Percentiles rank a stretch among this genome's conserved stretches.
These are phyloP conservation scores for Debaryomyces psychrophilus DNA, from an alignment of 1,139 yeast genomes.

Conservation along the genomic window DNA sequence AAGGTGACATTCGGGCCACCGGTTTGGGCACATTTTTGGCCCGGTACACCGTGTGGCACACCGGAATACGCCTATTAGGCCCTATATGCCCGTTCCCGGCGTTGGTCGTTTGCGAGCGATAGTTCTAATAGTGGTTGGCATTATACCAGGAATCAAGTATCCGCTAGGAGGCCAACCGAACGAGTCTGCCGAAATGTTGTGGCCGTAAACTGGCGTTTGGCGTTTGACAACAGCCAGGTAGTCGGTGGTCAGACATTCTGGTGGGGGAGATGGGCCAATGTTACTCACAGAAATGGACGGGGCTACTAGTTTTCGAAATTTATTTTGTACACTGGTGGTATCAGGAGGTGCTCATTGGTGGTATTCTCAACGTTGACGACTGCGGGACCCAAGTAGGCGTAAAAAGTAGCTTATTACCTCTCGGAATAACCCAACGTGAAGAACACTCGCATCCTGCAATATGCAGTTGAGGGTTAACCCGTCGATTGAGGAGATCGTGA, in stretches of 20 bases:
- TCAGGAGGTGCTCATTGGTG: background rate
- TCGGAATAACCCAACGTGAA: constrained; percentile 1
- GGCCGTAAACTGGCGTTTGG: background rate
- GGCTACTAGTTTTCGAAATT: no score
- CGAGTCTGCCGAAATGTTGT: background rate
- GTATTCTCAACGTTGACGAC: background rate
- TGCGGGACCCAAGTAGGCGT: background rate
- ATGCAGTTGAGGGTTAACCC: background rate
- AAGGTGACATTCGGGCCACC: background rate
- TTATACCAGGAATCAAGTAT: background rate
- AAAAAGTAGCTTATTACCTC: background rate
- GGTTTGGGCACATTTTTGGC: background rate
- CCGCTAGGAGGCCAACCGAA: background rate
- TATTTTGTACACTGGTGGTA: no score
- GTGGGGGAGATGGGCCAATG: background rate
- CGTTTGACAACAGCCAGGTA: background rate
- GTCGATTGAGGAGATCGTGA: constrained; percentile 2
- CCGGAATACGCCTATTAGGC: background rate
- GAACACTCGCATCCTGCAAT: background rate
- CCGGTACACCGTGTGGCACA: background rate
- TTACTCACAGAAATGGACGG: no score
- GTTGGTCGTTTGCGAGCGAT: background rate
- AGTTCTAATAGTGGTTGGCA: background rate
- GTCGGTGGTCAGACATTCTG: background rate
- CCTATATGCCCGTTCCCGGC: background rate